These are phyloP conservation scores for Lolium rigidum DNA, from an alignment of 176 grass and related monocot species.

Conservation along the genomic window DNA sequence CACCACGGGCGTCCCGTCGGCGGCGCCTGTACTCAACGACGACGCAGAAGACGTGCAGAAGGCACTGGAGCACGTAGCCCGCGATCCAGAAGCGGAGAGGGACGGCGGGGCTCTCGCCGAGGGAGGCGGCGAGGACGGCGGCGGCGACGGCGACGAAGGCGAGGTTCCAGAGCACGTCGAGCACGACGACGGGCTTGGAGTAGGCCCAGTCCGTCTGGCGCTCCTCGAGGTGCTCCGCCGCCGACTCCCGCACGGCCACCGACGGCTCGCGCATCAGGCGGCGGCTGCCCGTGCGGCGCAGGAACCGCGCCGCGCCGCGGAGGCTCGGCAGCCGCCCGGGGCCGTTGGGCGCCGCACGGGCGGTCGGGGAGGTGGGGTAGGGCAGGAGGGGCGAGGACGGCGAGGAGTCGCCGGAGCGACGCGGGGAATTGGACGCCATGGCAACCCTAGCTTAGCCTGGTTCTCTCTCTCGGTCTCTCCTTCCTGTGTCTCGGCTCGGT, in stretches of 20 bases:
- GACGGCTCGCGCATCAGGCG: slow-evolving; percentile 83
- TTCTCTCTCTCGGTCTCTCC: not conserved
- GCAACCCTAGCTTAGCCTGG: slow-evolving; percentile 17
- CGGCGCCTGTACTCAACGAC: slow-evolving; percentile 18
- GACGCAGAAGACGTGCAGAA: slow-evolving; percentile 12
- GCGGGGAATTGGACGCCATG: slow-evolving; percentile 23
- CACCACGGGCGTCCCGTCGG: not conserved
- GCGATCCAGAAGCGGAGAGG: slow-evolving; percentile 21
- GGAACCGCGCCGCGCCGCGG: slow-evolving; percentile 71
- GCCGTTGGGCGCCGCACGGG: slow-evolving; percentile 15
- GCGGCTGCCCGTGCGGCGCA: slow-evolving; percentile 70
- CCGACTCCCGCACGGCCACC: slow-evolving; percentile 70
- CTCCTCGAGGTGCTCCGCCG: slow-evolving; percentile 73
- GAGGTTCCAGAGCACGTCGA: slow-evolving; percentile 86
- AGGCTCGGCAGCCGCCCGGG: slow-evolving; percentile 55
- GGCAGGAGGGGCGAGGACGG: slow-evolving; percentile 21
- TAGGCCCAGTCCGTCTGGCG: slow-evolving; percentile 86
- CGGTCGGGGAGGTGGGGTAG: slow-evolving; percentile 1
- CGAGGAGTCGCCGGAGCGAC: slow-evolving; percentile 12
- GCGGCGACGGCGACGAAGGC: slow-evolving; percentile 70
- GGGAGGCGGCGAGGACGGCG: slow-evolving; percentile 51
- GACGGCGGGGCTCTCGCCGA: slow-evolving; percentile 4
- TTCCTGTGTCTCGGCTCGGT: not conserved
- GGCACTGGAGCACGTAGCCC: slow-evolving; percentile 10
- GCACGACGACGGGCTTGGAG: slow-evolving; percentile 83